phyloP scores from a whole-genome alignment of 140 eudicot genomes.

The Flaveria floridana region DNA sequence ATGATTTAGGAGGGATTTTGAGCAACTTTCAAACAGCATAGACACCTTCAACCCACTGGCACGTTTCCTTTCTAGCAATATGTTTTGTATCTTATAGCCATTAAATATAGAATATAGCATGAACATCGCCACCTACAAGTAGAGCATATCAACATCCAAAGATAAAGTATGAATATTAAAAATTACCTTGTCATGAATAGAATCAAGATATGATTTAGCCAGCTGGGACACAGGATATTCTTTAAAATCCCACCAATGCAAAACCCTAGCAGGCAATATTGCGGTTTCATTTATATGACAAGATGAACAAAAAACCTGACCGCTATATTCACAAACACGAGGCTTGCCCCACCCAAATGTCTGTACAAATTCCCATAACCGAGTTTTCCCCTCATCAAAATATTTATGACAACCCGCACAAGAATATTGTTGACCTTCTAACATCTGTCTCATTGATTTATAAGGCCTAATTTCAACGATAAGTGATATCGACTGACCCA shows the following conservation, averaged over 20 bases:
- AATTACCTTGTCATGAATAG: constrained; percentile 81
- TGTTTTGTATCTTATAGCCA: neutral
- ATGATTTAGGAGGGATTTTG: neutral
- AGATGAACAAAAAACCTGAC: constrained; percentile 81
- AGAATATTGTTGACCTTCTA: constrained; percentile 75
- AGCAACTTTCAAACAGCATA: neutral
- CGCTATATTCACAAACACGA: constrained; percentile 84
- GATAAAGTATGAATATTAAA: constrained; percentile 11
- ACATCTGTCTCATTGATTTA: constrained; percentile 67
- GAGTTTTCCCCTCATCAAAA: constrained; percentile 81
- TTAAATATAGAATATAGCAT: constrained; percentile 11
- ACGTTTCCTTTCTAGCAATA: neutral
- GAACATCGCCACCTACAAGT: neutral
- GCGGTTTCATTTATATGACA: constrained; percentile 88
- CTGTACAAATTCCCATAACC: constrained; percentile 62
- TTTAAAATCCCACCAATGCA: constrained; percentile 93
- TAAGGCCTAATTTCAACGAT: constrained; percentile 56
- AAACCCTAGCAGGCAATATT: constrained; percentile 86
- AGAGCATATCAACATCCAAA: neutral
- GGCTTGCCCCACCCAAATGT: constrained; percentile 94
- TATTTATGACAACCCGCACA: constrained; percentile 86
- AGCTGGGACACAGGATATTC: constrained; percentile 83
- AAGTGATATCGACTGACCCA: constrained; percentile 83
- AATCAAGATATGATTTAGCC: constrained; percentile 88
- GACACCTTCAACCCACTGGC: neutral